Conservation (phyloP, 2,329 filamentous ascomycete genomes). For the Colletotrichum plurivorum region DNA sequence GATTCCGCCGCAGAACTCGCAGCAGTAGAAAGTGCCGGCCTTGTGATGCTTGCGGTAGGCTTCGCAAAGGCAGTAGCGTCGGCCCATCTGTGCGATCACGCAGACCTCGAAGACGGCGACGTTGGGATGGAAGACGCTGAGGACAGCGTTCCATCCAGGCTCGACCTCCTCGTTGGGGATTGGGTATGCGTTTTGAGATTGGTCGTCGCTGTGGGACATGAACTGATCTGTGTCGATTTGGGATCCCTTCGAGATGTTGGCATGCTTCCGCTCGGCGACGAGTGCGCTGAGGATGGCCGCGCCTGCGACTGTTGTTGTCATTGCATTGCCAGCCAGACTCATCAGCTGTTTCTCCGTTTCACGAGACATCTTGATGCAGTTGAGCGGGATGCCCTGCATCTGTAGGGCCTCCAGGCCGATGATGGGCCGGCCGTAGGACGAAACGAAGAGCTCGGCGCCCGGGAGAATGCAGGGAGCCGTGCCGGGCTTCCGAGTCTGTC, state of each 20-base stretch:
- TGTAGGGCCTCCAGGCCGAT: conserved; percentile 73
- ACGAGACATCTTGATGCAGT: conserved; percentile 73
- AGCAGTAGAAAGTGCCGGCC: conserved; percentile 43
- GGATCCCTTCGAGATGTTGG: no score
- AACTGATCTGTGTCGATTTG: no score
- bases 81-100: conserved; percentile 39
- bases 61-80: conserved; percentile 54
- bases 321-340: conserved; percentile 84
- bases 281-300: conserved; percentile 72
- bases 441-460: conserved; percentile 71
- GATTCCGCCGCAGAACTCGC: conserved; percentile 50
- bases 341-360: conserved; percentile 74
- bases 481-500: conserved; percentile 68
- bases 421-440: conserved; percentile 71
- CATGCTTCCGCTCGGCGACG: conserved; percentile 49
- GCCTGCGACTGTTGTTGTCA: conserved; percentile 81
- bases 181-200: not conserved
- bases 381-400: conserved; percentile 78
- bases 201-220: not conserved
- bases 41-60: conserved; percentile 48
- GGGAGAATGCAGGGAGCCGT: conserved; percentile 79
- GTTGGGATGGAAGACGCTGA: not conserved
- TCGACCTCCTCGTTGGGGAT: not conserved
- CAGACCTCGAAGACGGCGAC: conserved; percentile 22
- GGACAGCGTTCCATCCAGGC: not conserved